Evolutionary conservation across 2,329 filamentous ascomycete species (phyloP).

Genomic region (Fusarium succisae): DNA sequence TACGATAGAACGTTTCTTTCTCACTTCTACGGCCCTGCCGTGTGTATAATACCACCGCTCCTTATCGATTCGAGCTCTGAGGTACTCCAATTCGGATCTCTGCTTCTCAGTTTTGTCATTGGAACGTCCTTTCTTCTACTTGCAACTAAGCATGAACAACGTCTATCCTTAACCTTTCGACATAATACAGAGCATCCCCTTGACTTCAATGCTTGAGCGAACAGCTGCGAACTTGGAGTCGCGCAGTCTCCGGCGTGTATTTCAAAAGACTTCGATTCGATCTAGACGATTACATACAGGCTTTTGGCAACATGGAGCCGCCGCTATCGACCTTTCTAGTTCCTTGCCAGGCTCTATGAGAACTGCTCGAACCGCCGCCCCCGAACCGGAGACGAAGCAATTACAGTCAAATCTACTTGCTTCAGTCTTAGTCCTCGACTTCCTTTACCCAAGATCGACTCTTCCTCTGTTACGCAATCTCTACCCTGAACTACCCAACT

Average conservation of each 20-base stretch:
- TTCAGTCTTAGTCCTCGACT: conserved; percentile 64
- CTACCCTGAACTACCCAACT: conserved; percentile 42
- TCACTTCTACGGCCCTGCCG: not conserved
- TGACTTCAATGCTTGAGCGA: conserved; percentile 64
- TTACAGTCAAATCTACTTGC: conserved; percentile 50
- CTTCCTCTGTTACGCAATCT: conserved; percentile 54
- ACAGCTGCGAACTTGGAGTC: conserved; percentile 65
- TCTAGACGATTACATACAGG: conserved; percentile 57
- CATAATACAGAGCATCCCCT: conserved; percentile 22
- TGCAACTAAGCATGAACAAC: conserved; percentile 40
- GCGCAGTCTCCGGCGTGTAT: conserved; percentile 62
- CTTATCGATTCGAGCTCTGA: not conserved
- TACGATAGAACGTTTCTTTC: not conserved
- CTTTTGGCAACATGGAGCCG: conserved; percentile 66
- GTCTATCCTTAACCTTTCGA: conserved; percentile 6
- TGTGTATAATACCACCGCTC: not conserved
- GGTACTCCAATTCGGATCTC: conserved; percentile 14
- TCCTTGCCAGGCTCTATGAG: conserved; percentile 52
- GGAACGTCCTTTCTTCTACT: not conserved
- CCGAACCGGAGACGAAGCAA: conserved; percentile 39
- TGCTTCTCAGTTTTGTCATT: not conserved
- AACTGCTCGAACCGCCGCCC: conserved; percentile 30
- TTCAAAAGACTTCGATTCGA: conserved; percentile 54
- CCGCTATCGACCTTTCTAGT: conserved; percentile 57
- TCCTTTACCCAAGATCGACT: conserved; percentile 62